Evolutionary conservation across 257 asterid species (phyloP).

Genomic region (Cruciata laevipes): DNA sequence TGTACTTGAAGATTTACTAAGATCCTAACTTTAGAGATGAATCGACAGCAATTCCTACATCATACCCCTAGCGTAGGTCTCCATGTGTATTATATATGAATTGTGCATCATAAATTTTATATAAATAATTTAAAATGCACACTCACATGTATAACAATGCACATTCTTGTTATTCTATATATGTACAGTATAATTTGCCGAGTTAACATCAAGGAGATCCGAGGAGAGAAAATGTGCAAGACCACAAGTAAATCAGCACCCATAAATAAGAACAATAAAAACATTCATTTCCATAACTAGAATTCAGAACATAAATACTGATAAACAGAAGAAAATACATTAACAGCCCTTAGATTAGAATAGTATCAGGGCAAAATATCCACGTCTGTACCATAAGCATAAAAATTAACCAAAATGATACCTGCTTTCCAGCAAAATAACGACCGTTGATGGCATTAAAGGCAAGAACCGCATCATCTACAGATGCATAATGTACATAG

Average conservation of each 20-base stretch:
- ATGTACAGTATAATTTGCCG: accelerated
- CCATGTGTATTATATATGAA: too few relatives aligned
- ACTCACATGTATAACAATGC: too few relatives aligned
- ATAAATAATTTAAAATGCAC: too few relatives aligned
- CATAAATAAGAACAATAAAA: background rate
- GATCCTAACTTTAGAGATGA: background rate
- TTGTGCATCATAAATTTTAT: too few relatives aligned
- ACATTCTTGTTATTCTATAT: too few relatives aligned
- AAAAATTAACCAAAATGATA: conserved; percentile 19
- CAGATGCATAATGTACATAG: conserved; percentile 69
- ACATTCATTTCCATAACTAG: background rate
- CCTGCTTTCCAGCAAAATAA: conserved; percentile 93
- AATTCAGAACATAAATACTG: background rate
- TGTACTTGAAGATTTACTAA: background rate
- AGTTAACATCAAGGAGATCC: background rate
- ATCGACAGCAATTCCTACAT: too few relatives aligned
- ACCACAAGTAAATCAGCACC: background rate
- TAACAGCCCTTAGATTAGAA: background rate
- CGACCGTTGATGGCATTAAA: conserved; percentile 74
- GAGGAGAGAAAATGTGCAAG: background rate
- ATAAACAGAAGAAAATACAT: background rate
- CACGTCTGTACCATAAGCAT: background rate
- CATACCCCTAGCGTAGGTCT: too few relatives aligned
- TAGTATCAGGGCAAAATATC: too few relatives aligned
- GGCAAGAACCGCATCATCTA: conserved; percentile 84